Conservation (phyloP, 768 basidiomycete genomes). For the Daedalea quercina region DNA sequence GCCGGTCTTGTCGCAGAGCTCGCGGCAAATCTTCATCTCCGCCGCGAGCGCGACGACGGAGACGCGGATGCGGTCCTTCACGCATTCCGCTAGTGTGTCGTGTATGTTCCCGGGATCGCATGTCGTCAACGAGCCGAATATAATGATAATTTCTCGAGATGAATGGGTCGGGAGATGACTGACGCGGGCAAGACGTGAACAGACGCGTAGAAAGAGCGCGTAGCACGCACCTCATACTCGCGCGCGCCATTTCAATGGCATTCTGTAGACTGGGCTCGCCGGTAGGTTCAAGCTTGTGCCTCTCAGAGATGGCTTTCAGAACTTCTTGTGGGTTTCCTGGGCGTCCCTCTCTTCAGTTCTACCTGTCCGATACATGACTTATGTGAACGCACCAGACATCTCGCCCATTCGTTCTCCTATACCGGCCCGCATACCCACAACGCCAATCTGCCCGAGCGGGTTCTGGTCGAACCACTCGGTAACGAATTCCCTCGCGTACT, state of each 20-base stretch:
- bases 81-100: slow-evolving; percentile 82
- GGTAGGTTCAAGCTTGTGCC: slow-evolving; percentile 80
- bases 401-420: slow-evolving; percentile 86
- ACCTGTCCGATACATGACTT: no score
- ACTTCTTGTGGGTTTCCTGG: slow-evolving; percentile 95
- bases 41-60: slow-evolving; percentile 93
- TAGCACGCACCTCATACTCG: slow-evolving; percentile 73
- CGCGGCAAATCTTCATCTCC: slow-evolving; percentile 96
- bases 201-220: not conserved
- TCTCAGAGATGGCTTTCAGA: slow-evolving; percentile 75
- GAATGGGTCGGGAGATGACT: slow-evolving; percentile 98
- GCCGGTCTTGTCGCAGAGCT: slow-evolving; percentile 86
- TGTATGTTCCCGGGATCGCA: slow-evolving; percentile 97
- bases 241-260: slow-evolving; percentile 92
- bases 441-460: slow-evolving; percentile 91
- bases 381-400: slow-evolving; percentile 91
- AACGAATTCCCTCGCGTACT: slow-evolving; percentile 89
- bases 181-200: not conserved
- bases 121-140: slow-evolving; percentile 94
- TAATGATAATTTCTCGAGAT: slow-evolving; percentile 88
- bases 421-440: slow-evolving; percentile 89
- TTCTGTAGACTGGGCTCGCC: slow-evolving; percentile 98
- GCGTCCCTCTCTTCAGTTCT: not conserved
- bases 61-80: slow-evolving; percentile 80
- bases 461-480: slow-evolving; percentile 99